Evolutionary conservation across 305 asterid species (phyloP), one percentile per base, ranked within the genome.

Genomic region (Fraxinus platypoda): DNA sequence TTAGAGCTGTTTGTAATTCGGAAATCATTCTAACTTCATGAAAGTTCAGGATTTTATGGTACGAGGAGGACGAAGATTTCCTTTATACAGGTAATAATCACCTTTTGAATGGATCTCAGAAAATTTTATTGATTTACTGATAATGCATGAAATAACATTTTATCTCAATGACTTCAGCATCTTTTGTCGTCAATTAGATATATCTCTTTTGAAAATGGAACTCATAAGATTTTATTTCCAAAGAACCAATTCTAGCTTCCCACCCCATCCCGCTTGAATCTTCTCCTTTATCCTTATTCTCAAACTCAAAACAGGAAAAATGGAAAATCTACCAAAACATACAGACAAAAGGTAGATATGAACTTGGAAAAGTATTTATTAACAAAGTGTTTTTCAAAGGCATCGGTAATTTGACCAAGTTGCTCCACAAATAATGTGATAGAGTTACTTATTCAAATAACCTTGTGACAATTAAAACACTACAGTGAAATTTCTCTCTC

Each of bases 31-130:
- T 87, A 80, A 84, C 88, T 71, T 84, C 19, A 35, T 79, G 62
- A 28, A 85, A 84, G 57, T 84, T 85, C 91, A 96, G 97, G 98
- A 96, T 88, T 90, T 91, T 82, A 92, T 96, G 34, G 78, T 92
- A 78, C 91, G 98, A 84, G 99, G 98, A 83, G 95, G 97, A 74
- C 88, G 91, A 35, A 92, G 91, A 78, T 89, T 93, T 84, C 97
- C 98, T 28, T 88, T 96, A 78, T 96, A 96, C 95, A 93, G 98
- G 99, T 95, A 88, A 83, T 23, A 41, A 78, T 66, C 75, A 68
- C 83, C 41, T 75, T 80, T 78, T 23, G 23, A 54, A 8, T 19
- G 76, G 49, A 78, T 17, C 5, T n/a, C 46, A 31, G 5, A 72
- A 72, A 71, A 15, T 71, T 72, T 37, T 72, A 71, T 17, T 6